Conservation (phyloP, 495 filamentous ascomycete species). For the Penicillium flavigenum region DNA sequence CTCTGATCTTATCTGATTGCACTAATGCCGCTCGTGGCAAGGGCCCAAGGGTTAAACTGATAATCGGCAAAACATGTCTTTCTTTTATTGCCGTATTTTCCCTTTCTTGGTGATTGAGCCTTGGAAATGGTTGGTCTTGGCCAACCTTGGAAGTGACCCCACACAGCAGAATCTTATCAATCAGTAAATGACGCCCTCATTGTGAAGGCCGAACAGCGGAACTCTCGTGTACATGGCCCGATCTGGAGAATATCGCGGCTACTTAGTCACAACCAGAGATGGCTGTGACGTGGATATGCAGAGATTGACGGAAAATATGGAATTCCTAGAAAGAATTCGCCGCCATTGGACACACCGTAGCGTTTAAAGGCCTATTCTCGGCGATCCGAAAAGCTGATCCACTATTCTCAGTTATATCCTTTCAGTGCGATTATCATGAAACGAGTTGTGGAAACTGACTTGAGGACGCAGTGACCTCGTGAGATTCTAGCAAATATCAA, state of each 20-base stretch:
- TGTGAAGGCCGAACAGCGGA: slow-evolving; percentile 26
- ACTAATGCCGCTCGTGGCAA: slow-evolving; percentile 18
- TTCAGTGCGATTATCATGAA: background rate
- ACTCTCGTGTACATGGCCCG: slow-evolving; percentile 5
- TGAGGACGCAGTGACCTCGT: background rate
- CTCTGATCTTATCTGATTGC: slow-evolving; percentile 37
- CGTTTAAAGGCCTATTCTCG: slow-evolving; percentile 2
- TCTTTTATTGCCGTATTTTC: background rate
- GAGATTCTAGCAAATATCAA: too few relatives aligned
- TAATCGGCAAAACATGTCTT: background rate
- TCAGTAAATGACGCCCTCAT: slow-evolving; percentile 22
- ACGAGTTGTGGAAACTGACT: background rate
- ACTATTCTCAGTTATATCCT: background rate
- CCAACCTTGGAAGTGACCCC: background rate
- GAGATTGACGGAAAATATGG: slow-evolving; percentile 1
- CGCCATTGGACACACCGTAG: slow-evolving; percentile 5
- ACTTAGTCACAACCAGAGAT: background rate
- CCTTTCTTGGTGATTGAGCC: background rate
- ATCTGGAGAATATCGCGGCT: slow-evolving; percentile 8
- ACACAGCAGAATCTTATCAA: slow-evolving; percentile 29
- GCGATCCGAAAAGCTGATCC: slow-evolving; percentile 1
- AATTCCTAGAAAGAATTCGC: background rate
- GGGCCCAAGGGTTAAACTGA: slow-evolving; percentile 12
- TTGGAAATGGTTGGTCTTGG: slow-evolving; percentile 10
- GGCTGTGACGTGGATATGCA: slow-evolving; percentile 3